phyloP scores from a whole-genome alignment of 2,329 filamentous ascomycete species.

The Pestalotiopsis sp. region DNA sequence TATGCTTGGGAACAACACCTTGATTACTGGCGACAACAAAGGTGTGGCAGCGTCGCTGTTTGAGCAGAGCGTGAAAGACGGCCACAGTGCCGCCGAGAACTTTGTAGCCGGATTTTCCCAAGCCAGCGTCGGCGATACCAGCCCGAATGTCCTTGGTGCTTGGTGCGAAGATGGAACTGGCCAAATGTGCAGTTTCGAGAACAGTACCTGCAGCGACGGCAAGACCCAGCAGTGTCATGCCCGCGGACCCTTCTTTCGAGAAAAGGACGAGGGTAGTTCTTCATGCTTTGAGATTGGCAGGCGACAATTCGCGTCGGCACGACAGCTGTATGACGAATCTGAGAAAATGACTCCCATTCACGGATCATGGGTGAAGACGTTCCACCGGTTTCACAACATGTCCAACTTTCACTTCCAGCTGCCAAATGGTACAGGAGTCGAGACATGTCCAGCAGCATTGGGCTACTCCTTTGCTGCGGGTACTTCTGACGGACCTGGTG shows the following conservation, averaged over 20 bases:
- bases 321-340: conserved; percentile 52
- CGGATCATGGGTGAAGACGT: conserved; percentile 71
- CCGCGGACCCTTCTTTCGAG: conserved; percentile 67
- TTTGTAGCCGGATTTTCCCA: conserved; percentile 95
- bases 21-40: conserved; percentile 94
- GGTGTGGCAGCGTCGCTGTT: conserved; percentile 86
- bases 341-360: conserved; percentile 46
- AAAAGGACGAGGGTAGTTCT: conserved; percentile 69
- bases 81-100: conserved; percentile 55
- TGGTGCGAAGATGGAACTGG: conserved; percentile 86
- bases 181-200: conserved; percentile 69
- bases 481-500: conserved; percentile 87
- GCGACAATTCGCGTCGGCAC: conserved; percentile 60
- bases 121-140: conserved; percentile 87
- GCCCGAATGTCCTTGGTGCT: conserved; percentile 82
- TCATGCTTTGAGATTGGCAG: conserved; percentile 76
- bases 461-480: conserved; percentile 93
- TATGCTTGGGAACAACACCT: conserved; percentile 86
- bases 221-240: conserved; percentile 72
- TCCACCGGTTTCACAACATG: conserved; percentile 86
- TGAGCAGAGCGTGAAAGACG: conserved; percentile 65
- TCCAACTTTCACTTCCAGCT: conserved; percentile 72
- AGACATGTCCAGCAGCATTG: conserved; percentile 82
- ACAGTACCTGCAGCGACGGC: conserved; percentile 78
- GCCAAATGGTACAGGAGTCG: conserved; percentile 68